These are phyloP conservation scores for Candida ascalaphidarum DNA, from an alignment of 805 yeast species.

Conservation along the genomic window DNA sequence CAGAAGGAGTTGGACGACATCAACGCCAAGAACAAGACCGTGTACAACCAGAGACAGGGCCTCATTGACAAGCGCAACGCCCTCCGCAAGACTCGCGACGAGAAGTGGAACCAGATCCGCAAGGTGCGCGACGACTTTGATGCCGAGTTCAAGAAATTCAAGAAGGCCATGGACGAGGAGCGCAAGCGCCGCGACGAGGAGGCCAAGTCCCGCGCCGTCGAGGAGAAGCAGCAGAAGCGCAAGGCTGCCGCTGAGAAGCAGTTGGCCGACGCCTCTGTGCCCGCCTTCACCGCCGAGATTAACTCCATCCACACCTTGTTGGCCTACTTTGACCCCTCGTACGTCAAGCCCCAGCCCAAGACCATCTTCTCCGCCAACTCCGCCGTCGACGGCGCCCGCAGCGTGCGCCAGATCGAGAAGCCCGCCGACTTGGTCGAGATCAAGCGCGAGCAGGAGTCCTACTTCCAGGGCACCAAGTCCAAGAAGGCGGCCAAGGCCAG, in stretches of 20 bases:
- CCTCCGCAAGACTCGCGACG: constrained; percentile 60
- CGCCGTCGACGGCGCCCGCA: constrained; percentile 12
- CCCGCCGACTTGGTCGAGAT: constrained; percentile 59
- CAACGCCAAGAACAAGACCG: constrained; percentile 47
- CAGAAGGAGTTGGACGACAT: constrained; percentile 66
- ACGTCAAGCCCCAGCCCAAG: constrained; percentile 47
- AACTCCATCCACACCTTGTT: constrained; percentile 66
- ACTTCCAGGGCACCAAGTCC: constrained; percentile 39
- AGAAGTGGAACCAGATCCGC: constrained; percentile 56
- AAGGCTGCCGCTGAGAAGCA: constrained; percentile 55
- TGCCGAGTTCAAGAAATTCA: constrained; percentile 65
- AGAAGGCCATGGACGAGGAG: constrained; percentile 60
- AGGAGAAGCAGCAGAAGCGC: constrained; percentile 43
- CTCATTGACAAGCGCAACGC: constrained; percentile 60
- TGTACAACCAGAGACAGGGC: constrained; percentile 57
- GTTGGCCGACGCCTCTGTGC: constrained; percentile 65
- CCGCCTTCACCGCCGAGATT: constrained; percentile 81
- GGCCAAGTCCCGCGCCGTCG: constrained; percentile 46
- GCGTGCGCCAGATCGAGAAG: constrained; percentile 45
- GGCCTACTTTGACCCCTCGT: constrained; percentile 68
- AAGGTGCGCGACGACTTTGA: constrained; percentile 67
- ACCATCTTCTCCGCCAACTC: constrained; percentile 12
- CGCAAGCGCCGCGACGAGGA: constrained; percentile 60
- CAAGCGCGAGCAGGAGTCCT: constrained; percentile 53
- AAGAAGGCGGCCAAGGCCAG: constrained; percentile 38